phyloP scores from a whole-genome alignment of 495 filamentous ascomycete species.

The Podospora pseudopauciseta region DNA sequence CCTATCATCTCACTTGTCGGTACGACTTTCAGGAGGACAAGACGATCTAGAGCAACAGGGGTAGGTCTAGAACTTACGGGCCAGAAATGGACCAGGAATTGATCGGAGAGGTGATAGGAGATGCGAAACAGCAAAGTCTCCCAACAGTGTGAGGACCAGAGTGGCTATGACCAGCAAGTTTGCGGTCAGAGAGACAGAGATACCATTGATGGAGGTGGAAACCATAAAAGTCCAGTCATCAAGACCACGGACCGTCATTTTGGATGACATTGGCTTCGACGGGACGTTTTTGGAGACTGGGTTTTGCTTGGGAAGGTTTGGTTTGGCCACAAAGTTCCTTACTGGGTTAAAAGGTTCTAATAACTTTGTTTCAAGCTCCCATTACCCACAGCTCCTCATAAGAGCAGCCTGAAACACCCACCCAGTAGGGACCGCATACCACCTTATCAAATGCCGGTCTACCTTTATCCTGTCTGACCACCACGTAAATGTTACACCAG shows the following conservation, averaged over 20 bases:
- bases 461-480: not conserved
- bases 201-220: not conserved
- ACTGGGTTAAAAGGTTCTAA: too few species aligned
- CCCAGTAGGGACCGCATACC: too few species aligned
- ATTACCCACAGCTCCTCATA: not conserved
- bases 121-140: not conserved
- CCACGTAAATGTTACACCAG: not conserved
- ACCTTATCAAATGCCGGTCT: not conserved
- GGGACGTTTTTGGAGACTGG: not conserved
- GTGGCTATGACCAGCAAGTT: not conserved
- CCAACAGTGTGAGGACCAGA: not conserved
- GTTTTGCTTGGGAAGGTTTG: not conserved
- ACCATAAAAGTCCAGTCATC: not conserved
- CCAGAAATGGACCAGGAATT: not conserved
- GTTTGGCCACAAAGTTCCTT: not conserved
- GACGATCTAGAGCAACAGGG: not conserved
- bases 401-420: not conserved
- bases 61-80: not conserved
- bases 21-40: not conserved
- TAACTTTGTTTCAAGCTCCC: not conserved
- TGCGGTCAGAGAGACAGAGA: not conserved
- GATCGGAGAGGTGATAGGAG: not conserved
- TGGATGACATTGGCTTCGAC: not conserved
- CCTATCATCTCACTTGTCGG: constrained; percentile 3
- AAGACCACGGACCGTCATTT: not conserved